phyloP scores from a whole-genome alignment of 2,329 filamentous ascomycete species.

The Calonectria henricotiae region DNA sequence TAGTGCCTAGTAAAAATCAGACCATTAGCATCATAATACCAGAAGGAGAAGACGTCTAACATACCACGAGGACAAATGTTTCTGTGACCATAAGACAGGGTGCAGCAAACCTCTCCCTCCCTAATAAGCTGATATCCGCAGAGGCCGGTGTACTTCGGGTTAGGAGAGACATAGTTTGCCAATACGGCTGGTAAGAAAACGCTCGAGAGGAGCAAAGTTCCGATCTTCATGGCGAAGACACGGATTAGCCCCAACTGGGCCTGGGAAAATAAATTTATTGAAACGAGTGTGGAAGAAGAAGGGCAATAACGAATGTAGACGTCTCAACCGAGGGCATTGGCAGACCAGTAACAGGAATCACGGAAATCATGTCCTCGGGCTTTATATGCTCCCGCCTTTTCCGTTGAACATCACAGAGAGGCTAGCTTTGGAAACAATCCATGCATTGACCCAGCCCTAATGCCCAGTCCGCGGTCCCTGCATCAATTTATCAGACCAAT shows the following conservation, averaged over 20 bases:
- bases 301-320: background rate
- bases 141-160: background rate
- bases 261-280: constrained; percentile 8
- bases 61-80: constrained; percentile 23
- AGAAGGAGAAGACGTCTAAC: background rate
- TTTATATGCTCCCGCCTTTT: constrained; percentile 23
- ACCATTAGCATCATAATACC: background rate
- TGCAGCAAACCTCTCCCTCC: constrained; percentile 21
- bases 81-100: constrained; percentile 3
- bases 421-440: background rate
- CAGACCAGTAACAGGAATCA: background rate
- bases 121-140: constrained; percentile 21
- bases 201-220: constrained; percentile 29
- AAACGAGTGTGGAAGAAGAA: constrained; percentile 18
- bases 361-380: constrained; percentile 5
- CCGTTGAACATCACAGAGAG: background rate
- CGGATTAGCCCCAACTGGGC: background rate
- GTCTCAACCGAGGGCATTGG: constrained; percentile 1
- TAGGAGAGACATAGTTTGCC: constrained; percentile 1
- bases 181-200: constrained; percentile 17
- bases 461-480: constrained; percentile 7
- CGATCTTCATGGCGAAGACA: constrained; percentile 27
- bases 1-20: background rate
- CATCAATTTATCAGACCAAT: background rate
- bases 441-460: background rate